These are phyloP conservation scores for Mollisia scopiformis DNA, from an alignment of 2,329 filamentous ascomycete genomes.

Conservation along the genomic window DNA sequence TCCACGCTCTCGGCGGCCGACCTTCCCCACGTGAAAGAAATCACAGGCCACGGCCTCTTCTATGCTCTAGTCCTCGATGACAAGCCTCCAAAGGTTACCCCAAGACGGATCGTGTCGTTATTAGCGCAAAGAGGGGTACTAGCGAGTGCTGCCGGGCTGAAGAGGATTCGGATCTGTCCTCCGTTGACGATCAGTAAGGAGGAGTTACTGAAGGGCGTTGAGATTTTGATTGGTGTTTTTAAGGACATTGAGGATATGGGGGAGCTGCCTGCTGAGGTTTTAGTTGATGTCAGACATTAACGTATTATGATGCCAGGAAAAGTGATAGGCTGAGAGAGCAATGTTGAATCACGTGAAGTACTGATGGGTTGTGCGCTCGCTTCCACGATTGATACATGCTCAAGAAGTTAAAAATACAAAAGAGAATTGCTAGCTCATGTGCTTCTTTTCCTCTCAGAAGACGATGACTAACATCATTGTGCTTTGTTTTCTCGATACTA, in stretches of 20 bases:
- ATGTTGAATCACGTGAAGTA: no score
- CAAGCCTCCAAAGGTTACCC: slow-evolving; percentile 4
- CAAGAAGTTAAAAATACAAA: no score
- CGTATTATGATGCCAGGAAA: no score
- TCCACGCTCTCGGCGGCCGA: slow-evolving; percentile 5
- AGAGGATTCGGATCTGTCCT: slow-evolving; percentile 10
- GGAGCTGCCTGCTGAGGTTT: neutral
- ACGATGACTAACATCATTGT: no score
- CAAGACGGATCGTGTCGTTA: slow-evolving; percentile 4
- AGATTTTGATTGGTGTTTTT: slow-evolving; percentile 1
- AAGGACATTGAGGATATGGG: slow-evolving; percentile 1
- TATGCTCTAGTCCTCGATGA: neutral
- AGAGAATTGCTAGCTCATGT: no score
- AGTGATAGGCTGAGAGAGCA: no score
- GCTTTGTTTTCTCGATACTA: no score
- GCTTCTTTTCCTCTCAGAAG: no score
- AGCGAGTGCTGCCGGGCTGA: slow-evolving; percentile 5
- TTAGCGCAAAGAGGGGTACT: slow-evolving; percentile 8
- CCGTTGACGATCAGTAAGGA: slow-evolving; percentile 13
- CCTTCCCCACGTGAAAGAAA: neutral
- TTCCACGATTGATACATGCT: no score
- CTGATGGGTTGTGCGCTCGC: no score
- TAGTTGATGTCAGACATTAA: neutral
- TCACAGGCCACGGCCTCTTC: neutral
- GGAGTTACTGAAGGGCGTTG: slow-evolving; percentile 8